Conservation (phyloP, 2,329 filamentous ascomycete genomes). For the Lecanicillium sp. region DNA sequence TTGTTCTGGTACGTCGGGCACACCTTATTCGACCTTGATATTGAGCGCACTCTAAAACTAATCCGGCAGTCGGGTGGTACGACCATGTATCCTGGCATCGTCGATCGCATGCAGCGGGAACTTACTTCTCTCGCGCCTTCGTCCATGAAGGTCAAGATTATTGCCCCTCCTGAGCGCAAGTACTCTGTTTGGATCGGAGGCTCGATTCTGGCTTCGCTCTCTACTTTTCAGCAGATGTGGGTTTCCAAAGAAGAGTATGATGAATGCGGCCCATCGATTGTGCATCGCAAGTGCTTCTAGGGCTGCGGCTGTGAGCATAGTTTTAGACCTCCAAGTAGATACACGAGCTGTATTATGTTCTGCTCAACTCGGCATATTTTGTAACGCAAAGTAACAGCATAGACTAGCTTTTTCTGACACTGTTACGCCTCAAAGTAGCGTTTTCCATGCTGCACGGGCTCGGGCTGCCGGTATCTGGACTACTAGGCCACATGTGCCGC, state of each 20-base stretch:
- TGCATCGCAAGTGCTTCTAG: conserved; percentile 67
- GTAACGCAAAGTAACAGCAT: too few species aligned
- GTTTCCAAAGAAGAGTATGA: conserved; percentile 99
- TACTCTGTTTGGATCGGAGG: conserved; percentile 99
- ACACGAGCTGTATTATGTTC: too few species aligned
- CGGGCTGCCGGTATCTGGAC: too few species aligned
- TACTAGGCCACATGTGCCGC: too few species aligned
- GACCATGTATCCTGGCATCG: conserved; percentile 99
- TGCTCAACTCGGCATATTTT: too few species aligned
- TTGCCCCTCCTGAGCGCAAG: conserved; percentile 94
- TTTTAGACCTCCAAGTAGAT: too few species aligned
- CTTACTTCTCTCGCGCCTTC: conserved; percentile 98
- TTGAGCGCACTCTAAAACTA: too few species aligned
- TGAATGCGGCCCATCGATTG: conserved; percentile 91
- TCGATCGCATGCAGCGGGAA: conserved; percentile 99
- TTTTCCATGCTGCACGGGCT: too few species aligned
- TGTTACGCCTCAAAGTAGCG: too few species aligned
- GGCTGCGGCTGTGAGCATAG: too few species aligned
- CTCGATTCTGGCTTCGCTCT: conserved; percentile 92
- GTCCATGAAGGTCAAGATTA: conserved; percentile 99
- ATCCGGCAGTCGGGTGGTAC: conserved; percentile 99
- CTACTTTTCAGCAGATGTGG: conserved; percentile 99
- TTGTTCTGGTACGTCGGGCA: conserved; percentile 97
- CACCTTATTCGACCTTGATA: conserved; percentile 10
- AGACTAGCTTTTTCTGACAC: too few species aligned